Conservation (phyloP, 495 filamentous ascomycete genomes). For the Trichocladium antarcticum region DNA sequence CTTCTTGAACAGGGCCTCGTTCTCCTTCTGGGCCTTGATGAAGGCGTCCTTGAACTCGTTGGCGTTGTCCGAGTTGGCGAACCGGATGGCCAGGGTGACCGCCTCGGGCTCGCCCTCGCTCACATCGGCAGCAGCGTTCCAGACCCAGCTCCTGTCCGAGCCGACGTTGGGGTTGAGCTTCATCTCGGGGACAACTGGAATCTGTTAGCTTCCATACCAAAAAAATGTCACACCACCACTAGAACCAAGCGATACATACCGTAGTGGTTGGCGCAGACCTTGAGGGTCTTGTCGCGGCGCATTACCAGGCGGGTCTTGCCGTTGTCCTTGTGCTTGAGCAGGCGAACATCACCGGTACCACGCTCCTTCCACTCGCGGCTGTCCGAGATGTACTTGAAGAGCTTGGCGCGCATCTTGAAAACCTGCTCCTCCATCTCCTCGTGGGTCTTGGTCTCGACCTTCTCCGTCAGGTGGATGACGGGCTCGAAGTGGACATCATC, state of each 20-base stretch:
- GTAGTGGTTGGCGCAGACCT: conserved; percentile 99
- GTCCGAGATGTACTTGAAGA: conserved; percentile 93
- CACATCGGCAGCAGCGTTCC: conserved; percentile 96
- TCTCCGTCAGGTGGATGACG: conserved; percentile 86
- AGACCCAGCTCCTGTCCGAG: conserved; percentile 97
- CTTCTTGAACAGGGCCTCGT: conserved; percentile 64
- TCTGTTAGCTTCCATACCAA: neutral
- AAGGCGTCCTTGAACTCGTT: conserved; percentile 97
- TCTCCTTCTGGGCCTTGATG: conserved; percentile 95
- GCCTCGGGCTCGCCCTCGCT: conserved; percentile 97
- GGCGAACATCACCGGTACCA: conserved; percentile 88
- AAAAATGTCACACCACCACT: no score
- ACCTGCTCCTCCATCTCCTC: conserved; percentile 91
- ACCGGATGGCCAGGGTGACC: conserved; percentile 90
- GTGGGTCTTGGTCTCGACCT: conserved; percentile 93
- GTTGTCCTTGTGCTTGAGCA: conserved; percentile 98
- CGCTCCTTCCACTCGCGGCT: conserved; percentile 97
- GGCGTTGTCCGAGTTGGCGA: conserved; percentile 96
- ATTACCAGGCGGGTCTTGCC: conserved; percentile 96
- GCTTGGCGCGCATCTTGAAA: conserved; percentile 99
- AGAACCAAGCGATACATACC: conserved; percentile 46
- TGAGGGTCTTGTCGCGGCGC: conserved; percentile 98
- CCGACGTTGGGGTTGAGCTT: conserved; percentile 96
- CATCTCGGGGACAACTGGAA: conserved; percentile 91
- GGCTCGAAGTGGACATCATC: conserved; percentile 96